phyloP scores from a whole-genome alignment of 495 filamentous ascomycete species.

The Usnea hakonensis region DNA sequence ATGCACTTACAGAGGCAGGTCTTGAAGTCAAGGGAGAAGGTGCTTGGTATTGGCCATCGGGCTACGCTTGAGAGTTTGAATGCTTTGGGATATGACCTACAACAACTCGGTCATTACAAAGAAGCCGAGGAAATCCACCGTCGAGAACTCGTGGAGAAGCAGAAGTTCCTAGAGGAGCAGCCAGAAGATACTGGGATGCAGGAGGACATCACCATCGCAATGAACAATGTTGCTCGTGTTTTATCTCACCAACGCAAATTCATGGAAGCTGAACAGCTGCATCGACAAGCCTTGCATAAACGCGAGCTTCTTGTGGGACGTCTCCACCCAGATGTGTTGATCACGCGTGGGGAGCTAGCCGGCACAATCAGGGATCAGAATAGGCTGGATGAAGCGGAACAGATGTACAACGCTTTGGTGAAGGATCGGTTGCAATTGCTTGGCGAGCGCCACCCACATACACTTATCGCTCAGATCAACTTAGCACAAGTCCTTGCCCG shows the following conservation, averaged over 20 bases:
- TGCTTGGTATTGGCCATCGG: constrained; percentile 26
- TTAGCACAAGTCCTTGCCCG: constrained; percentile 7
- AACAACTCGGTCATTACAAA: constrained; percentile 5
- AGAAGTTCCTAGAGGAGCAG: background rate
- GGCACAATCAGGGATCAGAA: constrained; percentile 1
- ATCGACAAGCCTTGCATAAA: background rate
- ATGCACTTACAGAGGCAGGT: constrained; percentile 17
- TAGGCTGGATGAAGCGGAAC: constrained; percentile 16
- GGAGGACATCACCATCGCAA: background rate
- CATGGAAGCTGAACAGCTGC: constrained; percentile 7
- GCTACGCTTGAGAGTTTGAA: constrained; percentile 26
- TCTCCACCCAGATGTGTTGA: constrained; percentile 11
- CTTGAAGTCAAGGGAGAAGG: constrained; percentile 20
- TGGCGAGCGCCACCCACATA: constrained; percentile 20
- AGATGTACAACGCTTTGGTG: constrained; percentile 10
- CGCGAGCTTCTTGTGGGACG: background rate
- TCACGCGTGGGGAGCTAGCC: constrained; percentile 5
- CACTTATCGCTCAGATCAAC: constrained; percentile 13
- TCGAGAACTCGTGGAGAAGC: background rate
- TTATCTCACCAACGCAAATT: background rate
- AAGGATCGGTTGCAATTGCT: background rate
- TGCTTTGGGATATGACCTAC: constrained; percentile 23
- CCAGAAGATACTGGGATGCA: background rate
- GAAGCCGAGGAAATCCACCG: constrained; percentile 24
- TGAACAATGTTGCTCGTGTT: constrained; percentile 8